Evolutionary conservation across 2,329 filamentous ascomycete species (phyloP).

Genomic region (Xenosphaeropsis pyriputrescens): DNA sequence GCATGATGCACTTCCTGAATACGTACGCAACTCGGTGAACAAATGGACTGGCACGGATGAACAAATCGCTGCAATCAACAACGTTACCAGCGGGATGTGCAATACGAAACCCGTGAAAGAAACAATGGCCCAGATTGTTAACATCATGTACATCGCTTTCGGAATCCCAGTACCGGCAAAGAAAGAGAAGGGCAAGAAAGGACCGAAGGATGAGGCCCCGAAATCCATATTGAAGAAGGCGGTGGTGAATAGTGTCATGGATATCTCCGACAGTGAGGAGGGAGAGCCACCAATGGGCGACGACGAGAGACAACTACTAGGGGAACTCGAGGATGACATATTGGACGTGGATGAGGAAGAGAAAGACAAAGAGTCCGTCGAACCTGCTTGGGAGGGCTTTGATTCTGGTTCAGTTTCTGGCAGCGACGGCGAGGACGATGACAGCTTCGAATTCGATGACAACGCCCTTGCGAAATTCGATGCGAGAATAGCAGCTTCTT

Average conservation of each 20-base stretch:
- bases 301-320: not conserved
- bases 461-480: not conserved
- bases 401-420: slow-evolving; percentile 11
- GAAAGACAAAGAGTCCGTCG: slow-evolving; percentile 5
- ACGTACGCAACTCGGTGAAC: slow-evolving; percentile 17
- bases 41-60: slow-evolving; percentile 11
- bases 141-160: slow-evolving; percentile 14
- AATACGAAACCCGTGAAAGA: slow-evolving; percentile 36
- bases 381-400: slow-evolving; percentile 8
- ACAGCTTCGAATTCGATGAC: slow-evolving; percentile 9
- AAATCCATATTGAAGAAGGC: slow-evolving; percentile 6
- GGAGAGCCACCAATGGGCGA: not conserved
- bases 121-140: slow-evolving; percentile 23
- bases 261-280: not conserved
- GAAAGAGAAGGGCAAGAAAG: slow-evolving; percentile 6
- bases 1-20: slow-evolving; percentile 25
- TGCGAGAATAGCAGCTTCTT: slow-evolving; percentile 7
- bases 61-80: slow-evolving; percentile 22
- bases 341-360: slow-evolving; percentile 2
- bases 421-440: slow-evolving; percentile 17
- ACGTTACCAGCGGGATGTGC: slow-evolving; percentile 37
- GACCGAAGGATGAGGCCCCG: slow-evolving; percentile 4
- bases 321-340: not conserved
- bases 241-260: not conserved
- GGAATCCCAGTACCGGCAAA: slow-evolving; percentile 12